Conservation (phyloP, 169 alveolate genomes). For the Sarcocystis neurona region DNA sequence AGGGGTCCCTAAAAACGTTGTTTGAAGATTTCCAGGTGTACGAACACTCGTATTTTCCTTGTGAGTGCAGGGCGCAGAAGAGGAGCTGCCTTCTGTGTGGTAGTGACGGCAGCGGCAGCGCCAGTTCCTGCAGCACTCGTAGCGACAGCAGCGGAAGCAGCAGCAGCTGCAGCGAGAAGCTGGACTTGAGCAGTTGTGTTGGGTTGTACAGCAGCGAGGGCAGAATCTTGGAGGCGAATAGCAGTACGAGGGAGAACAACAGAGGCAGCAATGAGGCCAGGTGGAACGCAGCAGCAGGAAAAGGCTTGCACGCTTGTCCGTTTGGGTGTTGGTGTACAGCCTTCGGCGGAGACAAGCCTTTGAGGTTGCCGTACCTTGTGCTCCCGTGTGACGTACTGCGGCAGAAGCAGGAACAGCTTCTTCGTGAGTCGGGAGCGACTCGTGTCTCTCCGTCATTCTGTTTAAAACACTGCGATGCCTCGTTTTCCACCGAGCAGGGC, state of each 20-base stretch:
- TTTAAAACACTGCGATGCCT: neutral
- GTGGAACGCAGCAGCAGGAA: no score
- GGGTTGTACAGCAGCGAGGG: no score
- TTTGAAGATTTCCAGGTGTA: slow-evolving; percentile 51
- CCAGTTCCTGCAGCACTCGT: no score
- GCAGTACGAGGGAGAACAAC: no score
- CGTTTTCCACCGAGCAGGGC: no score
- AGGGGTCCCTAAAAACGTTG: slow-evolving; percentile 24
- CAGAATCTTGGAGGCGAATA: no score
- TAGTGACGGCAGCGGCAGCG: no score
- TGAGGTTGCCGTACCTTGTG: slow-evolving; percentile 15
- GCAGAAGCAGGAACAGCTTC: neutral
- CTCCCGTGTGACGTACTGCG: neutral
- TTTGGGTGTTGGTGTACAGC: slow-evolving; percentile 32
- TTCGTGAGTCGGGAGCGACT: neutral
- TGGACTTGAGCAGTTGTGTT: no score
- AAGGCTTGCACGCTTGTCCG: neutral
- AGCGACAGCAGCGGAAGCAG: slow-evolving; percentile 11
- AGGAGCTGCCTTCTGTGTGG: neutral
- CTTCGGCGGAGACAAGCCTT: neutral
- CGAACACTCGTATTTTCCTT: slow-evolving; percentile 17
- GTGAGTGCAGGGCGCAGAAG: neutral
- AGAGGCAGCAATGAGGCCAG: no score
- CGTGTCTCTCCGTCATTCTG: neutral
- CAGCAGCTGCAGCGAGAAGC: slow-evolving; percentile 10